phyloP scores from a whole-genome alignment of 441 rosid genomes.

The Jatropha podagrica region DNA sequence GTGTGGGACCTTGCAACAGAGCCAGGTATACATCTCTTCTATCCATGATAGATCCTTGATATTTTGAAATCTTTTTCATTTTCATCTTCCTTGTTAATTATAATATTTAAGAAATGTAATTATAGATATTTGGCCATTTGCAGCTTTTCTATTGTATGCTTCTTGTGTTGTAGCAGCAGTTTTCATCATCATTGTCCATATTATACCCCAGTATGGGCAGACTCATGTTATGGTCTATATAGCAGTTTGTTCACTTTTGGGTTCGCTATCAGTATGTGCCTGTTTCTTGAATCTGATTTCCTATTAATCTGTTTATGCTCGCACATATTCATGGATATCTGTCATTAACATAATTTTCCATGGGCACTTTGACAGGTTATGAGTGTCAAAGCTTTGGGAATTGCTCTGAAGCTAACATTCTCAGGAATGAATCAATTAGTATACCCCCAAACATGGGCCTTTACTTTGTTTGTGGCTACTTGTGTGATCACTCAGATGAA shows the following conservation, averaged over 20 bases:
- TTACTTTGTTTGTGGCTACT: conserved; percentile 48
- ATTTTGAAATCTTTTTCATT: neutral
- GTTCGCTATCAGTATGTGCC: conserved; percentile 40
- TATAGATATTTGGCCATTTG: conserved; percentile 4
- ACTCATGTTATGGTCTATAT: conserved; percentile 45
- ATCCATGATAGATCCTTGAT: neutral
- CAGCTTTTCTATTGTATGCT: conserved; percentile 44
- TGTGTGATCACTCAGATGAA: conserved; percentile 70
- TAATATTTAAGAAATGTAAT: conserved; percentile 1
- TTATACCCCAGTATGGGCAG: conserved; percentile 41
- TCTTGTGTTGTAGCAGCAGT: conserved; percentile 34
- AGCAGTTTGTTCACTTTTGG: conserved; percentile 42
- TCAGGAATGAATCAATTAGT: conserved; percentile 70
- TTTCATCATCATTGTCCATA: conserved; percentile 32
- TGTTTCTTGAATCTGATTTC: neutral
- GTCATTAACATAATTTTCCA: neutral
- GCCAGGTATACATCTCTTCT: conserved; percentile 34
- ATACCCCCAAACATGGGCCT: conserved; percentile 75
- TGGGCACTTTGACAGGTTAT: conserved; percentile 55
- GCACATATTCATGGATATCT: neutral
- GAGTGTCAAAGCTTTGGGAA: conserved; percentile 85
- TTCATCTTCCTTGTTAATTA: neutral
- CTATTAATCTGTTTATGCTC: neutral
- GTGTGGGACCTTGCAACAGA: conserved; percentile 55
- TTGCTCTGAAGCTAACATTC: conserved; percentile 81